A percentile compares a stretch with the other conserved stretches of the same genome.
Conservation (phyloP, 2,329 filamentous ascomycete genomes). For the Ophiostoma pallidulum region DNA sequence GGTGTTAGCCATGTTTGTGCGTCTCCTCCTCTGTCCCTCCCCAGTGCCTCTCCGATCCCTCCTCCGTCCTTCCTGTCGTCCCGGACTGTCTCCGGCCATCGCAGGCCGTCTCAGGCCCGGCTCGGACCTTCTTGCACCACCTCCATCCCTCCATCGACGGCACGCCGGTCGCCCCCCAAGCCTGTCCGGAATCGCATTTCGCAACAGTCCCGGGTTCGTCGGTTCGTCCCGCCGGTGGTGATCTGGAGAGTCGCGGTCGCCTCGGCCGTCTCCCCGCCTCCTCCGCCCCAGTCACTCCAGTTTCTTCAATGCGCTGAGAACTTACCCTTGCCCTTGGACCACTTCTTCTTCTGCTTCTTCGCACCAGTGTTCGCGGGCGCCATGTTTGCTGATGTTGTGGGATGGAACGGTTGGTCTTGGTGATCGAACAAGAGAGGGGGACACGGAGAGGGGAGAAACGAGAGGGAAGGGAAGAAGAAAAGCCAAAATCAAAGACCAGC, state of each 20-base stretch:
- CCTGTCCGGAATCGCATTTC: too few species aligned
- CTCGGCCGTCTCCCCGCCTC: neutral
- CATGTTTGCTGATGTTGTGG: slow-evolving; percentile 29
- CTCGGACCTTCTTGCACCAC: too few species aligned
- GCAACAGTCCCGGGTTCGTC: too few species aligned
- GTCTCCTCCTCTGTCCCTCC: neutral
- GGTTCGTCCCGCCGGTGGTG: too few species aligned
- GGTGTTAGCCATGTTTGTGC: slow-evolving; percentile 1
- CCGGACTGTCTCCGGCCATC: too few species aligned
- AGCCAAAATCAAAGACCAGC: neutral
- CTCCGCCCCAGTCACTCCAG: neutral
- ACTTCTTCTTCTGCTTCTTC: slow-evolving; percentile 81
- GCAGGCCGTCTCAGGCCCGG: too few species aligned
- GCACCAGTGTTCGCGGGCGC: slow-evolving; percentile 49
- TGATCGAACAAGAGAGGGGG: slow-evolving; percentile 11
- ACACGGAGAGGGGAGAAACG: slow-evolving; percentile 4
- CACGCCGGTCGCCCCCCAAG: too few species aligned
- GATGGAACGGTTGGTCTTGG: slow-evolving; percentile 19
- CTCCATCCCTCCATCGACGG: neutral
- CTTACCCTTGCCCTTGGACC: slow-evolving; percentile 64
- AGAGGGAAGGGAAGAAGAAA: slow-evolving; percentile 6
- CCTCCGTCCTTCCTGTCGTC: neutral
- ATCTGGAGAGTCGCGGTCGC: too few species aligned
- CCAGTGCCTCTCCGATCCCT: neutral
- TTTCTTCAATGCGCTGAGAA: neutral